phyloP scores from a whole-genome alignment of 805 yeast species.

The Yarrowia osloensis region DNA sequence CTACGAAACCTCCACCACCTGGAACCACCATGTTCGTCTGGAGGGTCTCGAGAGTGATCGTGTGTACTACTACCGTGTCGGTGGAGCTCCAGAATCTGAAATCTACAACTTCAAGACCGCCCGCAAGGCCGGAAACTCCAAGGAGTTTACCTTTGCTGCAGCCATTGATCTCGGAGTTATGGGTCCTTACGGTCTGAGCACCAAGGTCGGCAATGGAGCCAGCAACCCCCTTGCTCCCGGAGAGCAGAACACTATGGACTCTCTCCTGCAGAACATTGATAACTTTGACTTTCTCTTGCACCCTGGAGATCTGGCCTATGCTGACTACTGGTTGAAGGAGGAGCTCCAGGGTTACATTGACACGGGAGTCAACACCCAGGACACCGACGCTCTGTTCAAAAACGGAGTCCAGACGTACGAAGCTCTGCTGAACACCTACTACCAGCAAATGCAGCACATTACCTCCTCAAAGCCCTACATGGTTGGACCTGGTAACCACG shows the following conservation, averaged over 20 bases:
- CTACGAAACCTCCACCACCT: constrained; percentile 36
- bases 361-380: constrained; percentile 23
- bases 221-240: constrained; percentile 17
- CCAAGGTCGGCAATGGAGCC: constrained; percentile 16
- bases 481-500: constrained; percentile 41
- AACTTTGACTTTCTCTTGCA: constrained; percentile 38
- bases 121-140: constrained; percentile 32
- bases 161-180: constrained; percentile 30
- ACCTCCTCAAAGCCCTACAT: constrained; percentile 36
- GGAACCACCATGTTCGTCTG: constrained; percentile 39
- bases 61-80: constrained; percentile 39
- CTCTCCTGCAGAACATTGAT: constrained; percentile 33
- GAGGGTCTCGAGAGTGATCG: constrained; percentile 37
- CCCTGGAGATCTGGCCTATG: constrained; percentile 42
- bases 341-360: constrained; percentile 32
- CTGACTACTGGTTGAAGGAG: constrained; percentile 41
- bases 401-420: constrained; percentile 34
- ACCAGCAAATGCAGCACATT: constrained; percentile 34
- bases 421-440: constrained; percentile 36
- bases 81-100: constrained; percentile 33
- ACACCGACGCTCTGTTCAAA: constrained; percentile 5
- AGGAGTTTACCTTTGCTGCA: constrained; percentile 26
- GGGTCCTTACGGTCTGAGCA: constrained; percentile 31
- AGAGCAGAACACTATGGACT: constrained; percentile 35
- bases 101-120: constrained; percentile 32